Evolutionary conservation across 495 filamentous ascomycete species (phyloP).

Genomic region (Penicillium tannophilum): DNA sequence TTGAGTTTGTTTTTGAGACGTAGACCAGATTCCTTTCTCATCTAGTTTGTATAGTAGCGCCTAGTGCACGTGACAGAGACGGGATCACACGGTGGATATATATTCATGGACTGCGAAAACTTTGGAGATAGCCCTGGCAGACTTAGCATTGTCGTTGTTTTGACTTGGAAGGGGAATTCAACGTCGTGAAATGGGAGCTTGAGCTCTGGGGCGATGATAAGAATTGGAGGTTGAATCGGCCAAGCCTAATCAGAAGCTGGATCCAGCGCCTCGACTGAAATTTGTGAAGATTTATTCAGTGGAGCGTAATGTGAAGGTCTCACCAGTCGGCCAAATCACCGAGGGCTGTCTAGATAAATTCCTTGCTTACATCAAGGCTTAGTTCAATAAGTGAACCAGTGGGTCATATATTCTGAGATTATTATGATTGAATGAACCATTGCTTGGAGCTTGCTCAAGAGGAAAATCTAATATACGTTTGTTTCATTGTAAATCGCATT

Average conservation of each 20-base stretch:
- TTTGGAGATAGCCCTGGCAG: too few species aligned
- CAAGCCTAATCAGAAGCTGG: conserved; percentile 28
- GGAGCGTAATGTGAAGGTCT: conserved; percentile 50
- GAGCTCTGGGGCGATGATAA: too few species aligned
- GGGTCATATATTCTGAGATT: not conserved
- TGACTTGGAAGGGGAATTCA: too few species aligned
- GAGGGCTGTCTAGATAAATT: conserved; percentile 31
- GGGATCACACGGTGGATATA: too few species aligned
- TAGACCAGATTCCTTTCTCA: too few species aligned
- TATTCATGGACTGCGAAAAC: too few species aligned
- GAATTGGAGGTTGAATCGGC: too few species aligned
- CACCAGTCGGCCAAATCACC: conserved; percentile 35
- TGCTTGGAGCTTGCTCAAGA: not conserved
- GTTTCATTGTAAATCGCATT: not conserved
- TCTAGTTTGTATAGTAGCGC: too few species aligned
- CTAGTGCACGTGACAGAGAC: too few species aligned
- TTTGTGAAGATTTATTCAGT: conserved; percentile 52
- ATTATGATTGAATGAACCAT: not conserved
- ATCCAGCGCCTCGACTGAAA: conserved; percentile 46
- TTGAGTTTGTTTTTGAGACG: too few species aligned
- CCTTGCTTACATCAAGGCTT: conserved; percentile 21
- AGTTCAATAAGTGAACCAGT: conserved; percentile 3
- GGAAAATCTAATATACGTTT: not conserved
- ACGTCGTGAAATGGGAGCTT: too few species aligned
- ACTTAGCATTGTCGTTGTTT: too few species aligned